phyloP scores from a whole-genome alignment of 2,329 filamentous ascomycete species.

The Fusarium tuaranense region DNA sequence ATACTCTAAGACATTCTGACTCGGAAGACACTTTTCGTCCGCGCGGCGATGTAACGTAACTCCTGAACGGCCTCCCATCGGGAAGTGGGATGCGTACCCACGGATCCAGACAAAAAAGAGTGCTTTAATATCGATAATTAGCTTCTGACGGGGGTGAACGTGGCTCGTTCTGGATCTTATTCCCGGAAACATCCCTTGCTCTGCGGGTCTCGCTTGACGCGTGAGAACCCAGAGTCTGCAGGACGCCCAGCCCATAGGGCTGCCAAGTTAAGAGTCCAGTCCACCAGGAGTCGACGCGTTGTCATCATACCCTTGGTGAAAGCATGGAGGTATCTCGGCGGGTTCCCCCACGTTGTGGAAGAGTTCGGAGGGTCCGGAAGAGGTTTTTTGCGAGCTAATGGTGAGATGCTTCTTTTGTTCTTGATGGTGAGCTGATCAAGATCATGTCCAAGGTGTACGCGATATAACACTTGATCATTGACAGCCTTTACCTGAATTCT shows the following conservation, averaged over 20 bases:
- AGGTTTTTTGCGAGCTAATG: background rate
- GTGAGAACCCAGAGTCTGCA: background rate
- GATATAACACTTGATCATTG: background rate
- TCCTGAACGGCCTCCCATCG: background rate
- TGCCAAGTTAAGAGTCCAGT: background rate
- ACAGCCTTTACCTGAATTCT: rapidly evolving
- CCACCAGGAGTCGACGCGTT: background rate
- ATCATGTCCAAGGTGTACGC: background rate
- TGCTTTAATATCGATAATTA: background rate
- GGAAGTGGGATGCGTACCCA: background rate
- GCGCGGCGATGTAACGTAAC: background rate
- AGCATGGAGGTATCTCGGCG: background rate
- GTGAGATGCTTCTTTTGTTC: background rate
- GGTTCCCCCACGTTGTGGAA: background rate
- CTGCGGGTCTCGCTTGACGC: background rate
- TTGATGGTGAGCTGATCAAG: background rate
- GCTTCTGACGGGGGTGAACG: background rate
- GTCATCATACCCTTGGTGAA: background rate
- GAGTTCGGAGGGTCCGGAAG: background rate
- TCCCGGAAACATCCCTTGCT: background rate
- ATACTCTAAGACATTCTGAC: background rate
- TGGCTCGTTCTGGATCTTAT: background rate
- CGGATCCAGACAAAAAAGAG: background rate
- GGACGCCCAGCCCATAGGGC: background rate
- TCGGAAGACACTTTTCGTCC: background rate